phyloP scores from a whole-genome alignment of 2,329 filamentous ascomycete genomes.

The Biscogniauxia sp. region DNA sequence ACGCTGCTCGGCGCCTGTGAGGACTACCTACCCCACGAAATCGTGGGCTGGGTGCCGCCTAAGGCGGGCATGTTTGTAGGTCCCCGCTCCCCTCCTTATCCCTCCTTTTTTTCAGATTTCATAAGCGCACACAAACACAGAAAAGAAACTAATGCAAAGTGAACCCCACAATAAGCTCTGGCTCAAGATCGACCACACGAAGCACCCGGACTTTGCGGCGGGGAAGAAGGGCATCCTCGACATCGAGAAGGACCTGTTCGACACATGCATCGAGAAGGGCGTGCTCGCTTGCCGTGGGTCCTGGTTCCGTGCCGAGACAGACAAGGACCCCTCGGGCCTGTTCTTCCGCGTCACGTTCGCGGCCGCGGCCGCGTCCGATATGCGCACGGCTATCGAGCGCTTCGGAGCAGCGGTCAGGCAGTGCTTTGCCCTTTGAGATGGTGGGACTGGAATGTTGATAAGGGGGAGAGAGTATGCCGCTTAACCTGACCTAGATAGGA shows the following conservation, averaged over 20 bases:
- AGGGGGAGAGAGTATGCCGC: too few species aligned
- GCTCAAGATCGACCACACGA: slow-evolving; percentile 65
- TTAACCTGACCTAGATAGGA: too few species aligned
- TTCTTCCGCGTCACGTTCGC: slow-evolving; percentile 93
- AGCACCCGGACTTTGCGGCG: slow-evolving; percentile 58
- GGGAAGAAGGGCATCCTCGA: slow-evolving; percentile 50
- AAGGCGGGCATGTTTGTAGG: slow-evolving; percentile 92
- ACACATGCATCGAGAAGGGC: slow-evolving; percentile 69
- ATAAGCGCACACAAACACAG: too few species aligned
- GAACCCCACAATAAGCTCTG: slow-evolving; percentile 53
- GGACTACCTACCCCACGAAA: slow-evolving; percentile 66
- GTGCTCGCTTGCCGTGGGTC: slow-evolving; percentile 81
- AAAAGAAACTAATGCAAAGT: neutral
- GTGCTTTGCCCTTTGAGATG: slow-evolving; percentile 41
- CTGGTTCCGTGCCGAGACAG: slow-evolving; percentile 82
- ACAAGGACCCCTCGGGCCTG: slow-evolving; percentile 59
- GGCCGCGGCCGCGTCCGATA: slow-evolving; percentile 68
- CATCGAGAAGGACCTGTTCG: slow-evolving; percentile 86
- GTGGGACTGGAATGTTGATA: too few species aligned
- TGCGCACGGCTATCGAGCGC: slow-evolving; percentile 68
- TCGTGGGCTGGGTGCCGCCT: slow-evolving; percentile 78
- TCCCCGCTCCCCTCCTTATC: slow-evolving; percentile 26
- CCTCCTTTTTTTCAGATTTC: neutral
- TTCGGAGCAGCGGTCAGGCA: slow-evolving; percentile 72
- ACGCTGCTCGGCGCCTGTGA: slow-evolving; percentile 78